Evolutionary conservation across 2,329 filamentous ascomycete species (phyloP), one percentile per base, ranked within the genome.

Genomic region (Aspergillus sp.): DNA sequence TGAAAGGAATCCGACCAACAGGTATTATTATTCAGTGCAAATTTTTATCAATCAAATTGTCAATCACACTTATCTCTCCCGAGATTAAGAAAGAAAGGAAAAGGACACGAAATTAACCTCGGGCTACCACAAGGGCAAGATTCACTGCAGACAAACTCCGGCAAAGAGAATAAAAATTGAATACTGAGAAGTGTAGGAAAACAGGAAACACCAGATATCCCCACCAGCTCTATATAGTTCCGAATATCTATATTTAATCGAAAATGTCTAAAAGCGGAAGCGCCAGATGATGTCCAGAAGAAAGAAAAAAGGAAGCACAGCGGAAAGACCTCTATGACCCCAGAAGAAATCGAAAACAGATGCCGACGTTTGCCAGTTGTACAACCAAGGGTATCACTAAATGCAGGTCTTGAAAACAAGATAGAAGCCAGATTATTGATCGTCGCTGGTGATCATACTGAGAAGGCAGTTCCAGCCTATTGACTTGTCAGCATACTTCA

Each of bases 391-490:
- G 63, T 66, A 65, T 69, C 62, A 62, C 49, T 57, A 65, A 61
- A 86, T 83, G 56, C 81, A 61, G 45, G 57, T 45, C 56, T 52
- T 16, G 47, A 51, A 55, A 26, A 6, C 20, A 12, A 45, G 50
- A 29, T n/a, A 39, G 31, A 14, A 50, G 12, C n/a, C 29, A 31
- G 58, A 57, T 68, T 65, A 74, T 62, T 70, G 65, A 59, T 77
- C 75, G 59, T 67, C 69, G 60, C 79, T 84, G 73, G 84, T 85
- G 66, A 85, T 78, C 70, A 81, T 79, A 69, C 82, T 84, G 57
- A 86, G 73, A 68, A 85, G 81, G 73, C 84, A 86, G 71, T 85
- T 85, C 83, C 83, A 85, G 57, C 82, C 82, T 84, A 58, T 16
- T 42, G 7, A 45, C 57, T 54, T 63, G 63, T 66, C 58, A 68